Conservation (phyloP, 805 yeast species). For the Saturnispora diversa region DNA sequence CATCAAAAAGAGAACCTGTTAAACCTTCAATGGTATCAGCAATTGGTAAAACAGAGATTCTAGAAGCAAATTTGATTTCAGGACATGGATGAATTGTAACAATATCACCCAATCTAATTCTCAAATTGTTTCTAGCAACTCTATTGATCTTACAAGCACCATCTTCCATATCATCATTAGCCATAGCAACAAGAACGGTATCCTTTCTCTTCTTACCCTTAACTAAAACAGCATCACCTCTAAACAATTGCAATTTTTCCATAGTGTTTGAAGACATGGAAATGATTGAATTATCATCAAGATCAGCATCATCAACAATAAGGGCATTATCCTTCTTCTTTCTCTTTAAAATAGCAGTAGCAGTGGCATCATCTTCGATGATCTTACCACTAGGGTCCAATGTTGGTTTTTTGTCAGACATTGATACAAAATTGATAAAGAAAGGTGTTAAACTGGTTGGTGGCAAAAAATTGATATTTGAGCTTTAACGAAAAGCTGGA, state of each 20-base stretch:
- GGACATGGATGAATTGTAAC: slow-evolving; percentile 92
- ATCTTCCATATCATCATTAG: slow-evolving; percentile 94
- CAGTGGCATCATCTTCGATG: slow-evolving; percentile 45
- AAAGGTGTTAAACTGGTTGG: not conserved
- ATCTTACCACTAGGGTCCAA: slow-evolving; percentile 33
- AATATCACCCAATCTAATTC: slow-evolving; percentile 90
- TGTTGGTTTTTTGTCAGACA: slow-evolving; percentile 28
- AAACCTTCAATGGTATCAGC: slow-evolving; percentile 98
- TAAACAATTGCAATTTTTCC: slow-evolving; percentile 89
- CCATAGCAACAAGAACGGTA: slow-evolving; percentile 89
- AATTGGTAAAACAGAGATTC: slow-evolving; percentile 92
- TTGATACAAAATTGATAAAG: slow-evolving; percentile 3
- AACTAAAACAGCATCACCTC: slow-evolving; percentile 96
- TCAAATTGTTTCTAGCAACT: slow-evolving; percentile 89
- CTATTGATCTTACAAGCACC: slow-evolving; percentile 93
- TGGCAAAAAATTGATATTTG: slow-evolving; percentile 10
- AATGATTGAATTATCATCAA: slow-evolving; percentile 94
- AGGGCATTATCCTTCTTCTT: slow-evolving; percentile 95
- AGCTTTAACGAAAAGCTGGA: slow-evolving; percentile 1
- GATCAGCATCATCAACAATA: slow-evolving; percentile 92
- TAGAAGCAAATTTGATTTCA: slow-evolving; percentile 91
- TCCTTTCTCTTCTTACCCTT: slow-evolving; percentile 98
- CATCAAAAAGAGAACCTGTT: slow-evolving; percentile 94
- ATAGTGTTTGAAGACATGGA: slow-evolving; percentile 91
- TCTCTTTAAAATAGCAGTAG: slow-evolving; percentile 94